A percentile compares a stretch with the other conserved stretches of the same genome.
Evolutionary conservation across 768 basidiomycete genomes (phyloP).

Genomic region (Grammothele lineata): DNA sequence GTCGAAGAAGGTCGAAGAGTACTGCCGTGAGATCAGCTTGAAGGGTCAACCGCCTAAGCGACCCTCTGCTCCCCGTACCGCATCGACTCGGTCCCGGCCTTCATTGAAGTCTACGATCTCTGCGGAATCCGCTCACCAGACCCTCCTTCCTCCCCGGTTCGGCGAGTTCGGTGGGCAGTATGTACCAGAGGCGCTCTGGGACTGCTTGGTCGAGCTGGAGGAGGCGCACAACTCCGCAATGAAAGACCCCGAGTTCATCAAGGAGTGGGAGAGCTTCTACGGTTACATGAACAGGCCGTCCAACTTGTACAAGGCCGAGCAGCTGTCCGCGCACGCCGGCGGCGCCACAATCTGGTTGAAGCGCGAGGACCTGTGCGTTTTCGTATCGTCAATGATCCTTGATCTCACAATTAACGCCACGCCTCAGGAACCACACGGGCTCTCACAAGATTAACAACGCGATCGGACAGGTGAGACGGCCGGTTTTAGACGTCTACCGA

Average conservation of each 20-base stretch:
- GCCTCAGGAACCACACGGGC: constrained; percentile 93
- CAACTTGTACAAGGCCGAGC: constrained; percentile 85
- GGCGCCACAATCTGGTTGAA: constrained; percentile 98
- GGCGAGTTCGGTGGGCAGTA: constrained; percentile 97
- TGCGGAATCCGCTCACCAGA: constrained; percentile 25
- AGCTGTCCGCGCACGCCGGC: constrained; percentile 83
- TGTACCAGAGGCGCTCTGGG: constrained; percentile 94
- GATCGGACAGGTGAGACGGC: constrained; percentile 70
- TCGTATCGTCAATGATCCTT: constrained; percentile 6
- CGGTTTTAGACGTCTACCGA: not conserved
- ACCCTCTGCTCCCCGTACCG: constrained; percentile 8
- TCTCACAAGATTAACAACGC: constrained; percentile 99
- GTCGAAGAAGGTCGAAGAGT: constrained; percentile 57
- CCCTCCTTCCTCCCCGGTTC: constrained; percentile 74
- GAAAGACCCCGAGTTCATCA: constrained; percentile 86
- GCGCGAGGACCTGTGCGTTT: constrained; percentile 79
- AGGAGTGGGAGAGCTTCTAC: constrained; percentile 83
- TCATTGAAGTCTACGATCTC: constrained; percentile 29
- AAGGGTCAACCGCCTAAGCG: constrained; percentile 30
- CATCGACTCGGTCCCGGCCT: constrained; percentile 27
- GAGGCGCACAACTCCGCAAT: constrained; percentile 85
- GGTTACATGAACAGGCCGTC: constrained; percentile 96
- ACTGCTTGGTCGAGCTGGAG: constrained; percentile 87
- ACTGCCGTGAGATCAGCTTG: constrained; percentile 66
- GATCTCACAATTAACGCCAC: constrained; percentile 1